A percentile compares a stretch with the other conserved stretches of the same genome.
Conservation (phyloP, 2,329 filamentous ascomycete species). For the Pyricularia pennisetigena region DNA sequence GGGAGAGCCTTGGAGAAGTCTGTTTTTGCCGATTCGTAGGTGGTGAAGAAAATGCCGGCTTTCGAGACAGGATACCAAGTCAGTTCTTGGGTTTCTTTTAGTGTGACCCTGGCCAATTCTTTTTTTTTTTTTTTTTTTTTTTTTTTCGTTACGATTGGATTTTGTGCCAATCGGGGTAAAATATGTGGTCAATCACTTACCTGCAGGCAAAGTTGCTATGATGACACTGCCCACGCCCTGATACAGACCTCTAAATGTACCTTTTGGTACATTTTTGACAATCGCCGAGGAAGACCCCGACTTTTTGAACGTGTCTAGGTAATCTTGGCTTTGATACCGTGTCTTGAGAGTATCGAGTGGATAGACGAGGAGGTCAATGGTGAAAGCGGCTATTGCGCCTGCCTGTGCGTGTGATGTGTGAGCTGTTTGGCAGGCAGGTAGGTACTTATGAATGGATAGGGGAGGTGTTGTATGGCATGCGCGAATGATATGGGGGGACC, state of each 20-base stretch:
- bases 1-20: slow-evolving; percentile 42
- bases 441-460: not conserved
- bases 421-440: not conserved
- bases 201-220: slow-evolving; percentile 79
- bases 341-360: slow-evolving; percentile 88
- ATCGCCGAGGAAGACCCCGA: slow-evolving; percentile 35
- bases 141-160: not conserved
- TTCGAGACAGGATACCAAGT: not conserved
- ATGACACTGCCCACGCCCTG: slow-evolving; percentile 82
- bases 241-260: slow-evolving; percentile 61
- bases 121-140: not conserved
- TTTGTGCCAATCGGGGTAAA: not conserved
- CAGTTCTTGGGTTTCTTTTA: not conserved
- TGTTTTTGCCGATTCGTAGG: slow-evolving; percentile 70
- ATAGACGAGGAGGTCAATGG: slow-evolving; percentile 77
- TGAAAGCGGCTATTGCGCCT: slow-evolving; percentile 75
- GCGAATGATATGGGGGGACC: not conserved
- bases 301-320: slow-evolving; percentile 49
- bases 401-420: slow-evolving; percentile 40
- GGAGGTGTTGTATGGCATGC: not conserved
- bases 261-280: slow-evolving; percentile 29
- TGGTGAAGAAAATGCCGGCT: slow-evolving; percentile 81
- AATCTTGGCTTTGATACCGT: slow-evolving; percentile 69
- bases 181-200: slow-evolving; percentile 31
- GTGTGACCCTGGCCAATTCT: not conserved